Conservation (phyloP, 345 rosid genomes). For the Citrus glauca region DNA sequence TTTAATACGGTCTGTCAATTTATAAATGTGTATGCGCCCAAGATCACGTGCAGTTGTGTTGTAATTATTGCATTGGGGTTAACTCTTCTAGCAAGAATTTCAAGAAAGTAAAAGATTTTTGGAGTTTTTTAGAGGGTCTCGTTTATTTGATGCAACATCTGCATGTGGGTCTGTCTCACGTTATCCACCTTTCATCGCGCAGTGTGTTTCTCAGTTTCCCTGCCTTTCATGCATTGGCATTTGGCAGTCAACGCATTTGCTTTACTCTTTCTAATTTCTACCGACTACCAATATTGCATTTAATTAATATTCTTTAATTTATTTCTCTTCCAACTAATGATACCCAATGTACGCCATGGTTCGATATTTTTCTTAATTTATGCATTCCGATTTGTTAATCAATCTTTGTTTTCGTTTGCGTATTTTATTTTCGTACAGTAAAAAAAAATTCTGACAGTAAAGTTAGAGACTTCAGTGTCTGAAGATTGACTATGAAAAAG, state of each 20-base stretch:
- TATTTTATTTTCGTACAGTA: too few relatives aligned
- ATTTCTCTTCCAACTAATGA: not conserved
- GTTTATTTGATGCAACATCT: not conserved
- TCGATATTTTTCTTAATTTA: too few relatives aligned
- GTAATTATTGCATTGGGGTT: not conserved
- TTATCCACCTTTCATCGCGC: not conserved
- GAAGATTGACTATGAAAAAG: too few relatives aligned
- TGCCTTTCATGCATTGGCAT: not conserved
- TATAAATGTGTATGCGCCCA: too few relatives aligned
- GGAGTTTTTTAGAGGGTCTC: too few relatives aligned
- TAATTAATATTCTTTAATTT: not conserved
- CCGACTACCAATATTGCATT: not conserved
- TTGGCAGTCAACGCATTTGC: not conserved
- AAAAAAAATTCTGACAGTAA: too few relatives aligned
- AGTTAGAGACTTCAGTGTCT: too few relatives aligned
- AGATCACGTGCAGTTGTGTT: not conserved
- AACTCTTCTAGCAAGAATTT: not conserved
- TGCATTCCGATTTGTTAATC: too few relatives aligned
- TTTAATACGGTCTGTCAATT: too few relatives aligned
- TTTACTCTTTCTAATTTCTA: not conserved
- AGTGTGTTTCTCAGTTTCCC: not conserved
- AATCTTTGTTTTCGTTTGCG: too few relatives aligned
- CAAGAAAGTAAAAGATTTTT: not conserved
- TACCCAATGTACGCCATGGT: not conserved
- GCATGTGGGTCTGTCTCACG: constrained; percentile 11